phyloP scores from a whole-genome alignment of 352 stramenopile genomes.

The Pythium dissimile region DNA sequence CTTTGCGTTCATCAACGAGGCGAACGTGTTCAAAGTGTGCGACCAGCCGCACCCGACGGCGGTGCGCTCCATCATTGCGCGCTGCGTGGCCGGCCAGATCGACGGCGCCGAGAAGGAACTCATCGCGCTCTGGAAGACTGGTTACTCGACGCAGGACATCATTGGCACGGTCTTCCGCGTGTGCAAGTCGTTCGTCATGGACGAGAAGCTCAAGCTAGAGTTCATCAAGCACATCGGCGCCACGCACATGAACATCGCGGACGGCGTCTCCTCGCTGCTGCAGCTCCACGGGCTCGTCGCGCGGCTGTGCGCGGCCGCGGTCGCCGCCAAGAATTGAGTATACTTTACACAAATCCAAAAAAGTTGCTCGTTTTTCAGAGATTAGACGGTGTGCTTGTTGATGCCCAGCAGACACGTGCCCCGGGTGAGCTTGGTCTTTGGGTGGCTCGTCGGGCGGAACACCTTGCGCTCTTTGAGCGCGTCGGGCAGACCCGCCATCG shows the following conservation, averaged over 20 bases:
- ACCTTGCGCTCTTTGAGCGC: slow-evolving; percentile 63
- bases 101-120: slow-evolving; percentile 76
- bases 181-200: slow-evolving; percentile 83
- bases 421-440: slow-evolving; percentile 74
- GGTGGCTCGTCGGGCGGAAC: slow-evolving; percentile 57
- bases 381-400: slow-evolving; percentile 72
- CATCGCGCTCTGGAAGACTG: slow-evolving; percentile 70
- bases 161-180: slow-evolving; percentile 98
- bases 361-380: slow-evolving; percentile 3
- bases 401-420: slow-evolving; percentile 73
- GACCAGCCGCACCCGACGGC: slow-evolving; percentile 94
- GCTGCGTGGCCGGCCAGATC: slow-evolving; percentile 83
- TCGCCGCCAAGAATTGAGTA: slow-evolving; percentile 14
- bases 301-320: slow-evolving; percentile 52
- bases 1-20: slow-evolving; percentile 95
- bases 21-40: slow-evolving; percentile 95
- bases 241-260: slow-evolving; percentile 95
- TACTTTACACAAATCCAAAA: neutral
- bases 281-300: slow-evolving; percentile 95
- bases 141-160: slow-evolving; percentile 97
- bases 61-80: slow-evolving; percentile 58
- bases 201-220: slow-evolving; percentile 83
- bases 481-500: slow-evolving; percentile 52
- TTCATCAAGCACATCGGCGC: slow-evolving; percentile 89
- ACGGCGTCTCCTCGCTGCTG: slow-evolving; percentile 88